These are phyloP conservation scores for Pestalotiopsis sp. DNA, from an alignment of 2,329 filamentous ascomycete genomes.

Conservation along the genomic window DNA sequence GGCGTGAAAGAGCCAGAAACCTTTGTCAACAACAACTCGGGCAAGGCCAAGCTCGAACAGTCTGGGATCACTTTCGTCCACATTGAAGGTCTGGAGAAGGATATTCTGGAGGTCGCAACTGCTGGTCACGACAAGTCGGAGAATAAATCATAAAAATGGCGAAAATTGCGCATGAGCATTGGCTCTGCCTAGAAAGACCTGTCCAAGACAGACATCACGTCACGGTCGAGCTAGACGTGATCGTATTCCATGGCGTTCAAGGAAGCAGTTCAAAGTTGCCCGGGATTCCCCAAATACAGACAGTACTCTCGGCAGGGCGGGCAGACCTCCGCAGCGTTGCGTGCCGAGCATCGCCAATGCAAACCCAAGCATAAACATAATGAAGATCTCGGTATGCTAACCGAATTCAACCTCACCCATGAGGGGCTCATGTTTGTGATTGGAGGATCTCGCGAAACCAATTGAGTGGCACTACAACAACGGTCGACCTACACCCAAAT, in stretches of 20 bases:
- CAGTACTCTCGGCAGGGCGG: background rate
- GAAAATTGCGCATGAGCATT: background rate
- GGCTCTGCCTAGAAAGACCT: background rate
- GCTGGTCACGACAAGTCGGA: slow-evolving; percentile 66
- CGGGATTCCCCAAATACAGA: background rate
- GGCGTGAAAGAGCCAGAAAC: slow-evolving; percentile 88
- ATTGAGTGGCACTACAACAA: background rate
- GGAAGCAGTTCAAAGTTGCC: background rate
- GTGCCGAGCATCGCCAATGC: background rate
- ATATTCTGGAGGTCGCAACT: slow-evolving; percentile 81
- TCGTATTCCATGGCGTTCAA: background rate
- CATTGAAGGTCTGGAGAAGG: slow-evolving; percentile 73
- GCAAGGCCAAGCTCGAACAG: slow-evolving; percentile 67
- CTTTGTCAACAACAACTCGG: slow-evolving; percentile 83
- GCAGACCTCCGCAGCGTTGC: background rate
- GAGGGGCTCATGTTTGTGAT: background rate
- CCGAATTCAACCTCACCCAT: background rate
- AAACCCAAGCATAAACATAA: background rate
- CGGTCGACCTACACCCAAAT: background rate
- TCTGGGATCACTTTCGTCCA: slow-evolving; percentile 75
- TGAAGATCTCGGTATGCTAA: slow-evolving; percentile 5
- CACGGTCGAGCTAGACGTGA: too few species aligned
- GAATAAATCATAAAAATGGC: slow-evolving; percentile 20
- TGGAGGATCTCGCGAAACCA: slow-evolving; percentile 5
- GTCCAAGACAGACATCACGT: background rate